Percentiles rank a stretch among this genome's conserved stretches.
Conservation (phyloP, 768 basidiomycete genomes). For the Tricholoma furcatifolium region DNA sequence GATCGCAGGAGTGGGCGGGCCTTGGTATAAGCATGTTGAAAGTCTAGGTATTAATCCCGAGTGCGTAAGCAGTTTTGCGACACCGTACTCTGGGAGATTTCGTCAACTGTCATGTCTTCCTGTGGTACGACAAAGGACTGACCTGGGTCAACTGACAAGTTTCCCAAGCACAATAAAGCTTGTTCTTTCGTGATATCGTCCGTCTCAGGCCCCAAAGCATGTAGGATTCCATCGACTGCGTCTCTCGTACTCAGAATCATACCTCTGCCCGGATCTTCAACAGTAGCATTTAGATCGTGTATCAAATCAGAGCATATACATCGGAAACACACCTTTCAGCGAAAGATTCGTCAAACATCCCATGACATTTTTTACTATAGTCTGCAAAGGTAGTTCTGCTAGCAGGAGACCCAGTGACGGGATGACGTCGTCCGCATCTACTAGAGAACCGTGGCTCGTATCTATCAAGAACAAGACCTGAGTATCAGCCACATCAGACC, state of each 20-base stretch:
- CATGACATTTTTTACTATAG: constrained; percentile 13
- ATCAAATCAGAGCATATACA: not conserved
- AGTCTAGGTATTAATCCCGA: constrained; percentile 10
- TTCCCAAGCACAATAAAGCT: constrained; percentile 16
- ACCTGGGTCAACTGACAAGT: constrained; percentile 16
- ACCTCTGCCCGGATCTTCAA: constrained; percentile 14
- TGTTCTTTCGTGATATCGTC: constrained; percentile 15
- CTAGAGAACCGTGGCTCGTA: constrained; percentile 8
- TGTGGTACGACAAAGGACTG: not conserved
- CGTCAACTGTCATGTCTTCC: not conserved
- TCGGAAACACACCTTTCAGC: constrained; percentile 10
- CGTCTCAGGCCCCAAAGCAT: constrained; percentile 1
- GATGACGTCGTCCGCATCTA: constrained; percentile 1
- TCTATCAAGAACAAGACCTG: not conserved
- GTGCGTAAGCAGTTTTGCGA: constrained; percentile 7
- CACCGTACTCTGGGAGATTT: constrained; percentile 6
- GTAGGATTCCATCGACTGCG: constrained; percentile 7
- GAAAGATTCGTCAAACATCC: constrained; percentile 19
- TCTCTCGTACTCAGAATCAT: constrained; percentile 5
- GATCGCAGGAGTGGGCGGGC: constrained; percentile 8
- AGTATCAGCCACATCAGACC: not conserved
- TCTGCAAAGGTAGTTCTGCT: not conserved
- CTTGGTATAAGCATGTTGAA: constrained; percentile 7
- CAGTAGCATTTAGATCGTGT: not conserved
- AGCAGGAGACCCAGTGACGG: constrained; percentile 10